A percentile compares a stretch with the other conserved stretches of the same genome.
These are phyloP conservation scores for Calvatia gigantea DNA, from an alignment of 768 basidiomycete genomes.

Conservation along the genomic window DNA sequence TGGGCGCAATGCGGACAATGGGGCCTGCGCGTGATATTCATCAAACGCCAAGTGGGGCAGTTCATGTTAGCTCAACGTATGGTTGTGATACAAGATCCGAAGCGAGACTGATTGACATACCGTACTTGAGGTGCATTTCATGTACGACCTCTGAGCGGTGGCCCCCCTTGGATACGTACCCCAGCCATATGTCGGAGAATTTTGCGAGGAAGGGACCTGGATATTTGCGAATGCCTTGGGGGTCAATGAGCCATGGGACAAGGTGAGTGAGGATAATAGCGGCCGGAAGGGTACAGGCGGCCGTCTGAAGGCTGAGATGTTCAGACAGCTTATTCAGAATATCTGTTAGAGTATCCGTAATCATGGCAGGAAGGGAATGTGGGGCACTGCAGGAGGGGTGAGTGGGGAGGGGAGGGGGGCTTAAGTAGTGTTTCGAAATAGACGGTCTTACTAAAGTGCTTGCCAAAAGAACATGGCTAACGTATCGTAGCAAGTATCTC, in stretches of 20 bases:
- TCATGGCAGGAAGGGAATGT: conserved; percentile 20
- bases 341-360: conserved; percentile 19
- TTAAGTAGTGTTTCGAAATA: conserved; percentile 3
- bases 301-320: conserved; percentile 20
- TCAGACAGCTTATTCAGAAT: conserved; percentile 19
- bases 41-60: background rate
- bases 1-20: conserved; percentile 69
- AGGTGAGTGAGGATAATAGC: conserved; percentile 34
- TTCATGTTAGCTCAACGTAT: background rate
- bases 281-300: conserved; percentile 24
- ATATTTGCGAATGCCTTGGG: conserved; percentile 53
- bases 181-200: conserved; percentile 74
- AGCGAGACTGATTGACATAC: conserved; percentile 32
- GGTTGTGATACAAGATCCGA: conserved; percentile 10
- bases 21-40: conserved; percentile 40
- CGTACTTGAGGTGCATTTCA: conserved; percentile 67
- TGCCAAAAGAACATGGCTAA: conserved; percentile 17
- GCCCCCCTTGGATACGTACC: conserved; percentile 58
- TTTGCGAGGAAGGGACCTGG: conserved; percentile 73
- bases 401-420: conserved; percentile 7
- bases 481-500: background rate
- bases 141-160: conserved; percentile 77
- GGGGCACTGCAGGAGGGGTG: no score
- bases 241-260: conserved; percentile 53
- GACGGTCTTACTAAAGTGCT: conserved; percentile 18